These are phyloP conservation scores for Backusella tuberculispora DNA, from an alignment of 192 early-diverging fungal species.

Conservation along the genomic window DNA sequence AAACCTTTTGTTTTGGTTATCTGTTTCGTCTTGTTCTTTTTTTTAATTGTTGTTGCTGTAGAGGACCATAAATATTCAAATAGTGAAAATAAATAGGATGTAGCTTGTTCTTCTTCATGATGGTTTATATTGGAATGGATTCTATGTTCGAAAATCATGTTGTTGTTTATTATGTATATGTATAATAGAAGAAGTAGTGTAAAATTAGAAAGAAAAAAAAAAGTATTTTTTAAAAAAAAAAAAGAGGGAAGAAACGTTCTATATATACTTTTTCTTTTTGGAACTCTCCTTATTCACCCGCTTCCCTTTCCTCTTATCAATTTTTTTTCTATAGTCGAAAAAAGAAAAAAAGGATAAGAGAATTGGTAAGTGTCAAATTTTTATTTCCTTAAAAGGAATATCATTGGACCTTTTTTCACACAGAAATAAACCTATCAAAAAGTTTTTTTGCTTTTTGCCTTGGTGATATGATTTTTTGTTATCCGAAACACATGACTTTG, in stretches of 20 bases:
- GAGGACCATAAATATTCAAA: neutral
- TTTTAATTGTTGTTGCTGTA: neutral
- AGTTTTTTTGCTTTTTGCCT: slow-evolving; percentile 7
- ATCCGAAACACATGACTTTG: neutral
- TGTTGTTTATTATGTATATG: neutral
- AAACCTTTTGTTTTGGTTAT: neutral
- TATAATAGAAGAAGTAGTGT: neutral
- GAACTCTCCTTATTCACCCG: slow-evolving; percentile 3
- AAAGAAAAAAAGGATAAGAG: neutral
- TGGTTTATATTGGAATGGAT: neutral
- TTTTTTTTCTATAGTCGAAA: no score
- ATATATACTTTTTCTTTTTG: neutral
- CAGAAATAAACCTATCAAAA: slow-evolving; percentile 7
- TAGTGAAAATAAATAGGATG: neutral
- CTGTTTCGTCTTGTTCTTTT: neutral
- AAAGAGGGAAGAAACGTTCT: neutral
- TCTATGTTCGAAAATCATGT: slow-evolving; percentile 1
- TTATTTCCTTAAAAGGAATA: slow-evolving; percentile 6
- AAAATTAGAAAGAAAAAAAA: neutral
- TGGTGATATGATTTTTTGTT: neutral
- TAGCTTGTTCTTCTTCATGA: neutral
- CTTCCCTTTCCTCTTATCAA: neutral
- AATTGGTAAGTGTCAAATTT: neutral
- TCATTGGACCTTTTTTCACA: neutral
- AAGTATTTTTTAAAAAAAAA: no score